A percentile compares a stretch with the other conserved stretches of the same genome.
Evolutionary conservation across 2,329 filamentous ascomycete genomes (phyloP).

Genomic region (Cytospora paraplurivora): DNA sequence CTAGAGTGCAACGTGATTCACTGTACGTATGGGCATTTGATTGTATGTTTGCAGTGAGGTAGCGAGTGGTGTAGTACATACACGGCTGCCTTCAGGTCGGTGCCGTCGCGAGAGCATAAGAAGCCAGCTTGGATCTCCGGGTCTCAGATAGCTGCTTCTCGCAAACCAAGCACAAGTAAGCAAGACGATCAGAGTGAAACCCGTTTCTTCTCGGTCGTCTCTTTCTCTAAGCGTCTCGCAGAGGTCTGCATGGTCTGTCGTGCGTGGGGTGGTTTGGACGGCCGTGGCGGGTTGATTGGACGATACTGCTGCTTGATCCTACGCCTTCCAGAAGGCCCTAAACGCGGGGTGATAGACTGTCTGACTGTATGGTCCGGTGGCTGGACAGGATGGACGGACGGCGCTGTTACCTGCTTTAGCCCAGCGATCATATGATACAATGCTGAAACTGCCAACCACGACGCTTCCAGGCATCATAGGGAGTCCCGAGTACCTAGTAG

Average conservation of each 20-base stretch:
- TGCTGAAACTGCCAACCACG: constrained; percentile 11
- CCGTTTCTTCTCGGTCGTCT: too few species aligned
- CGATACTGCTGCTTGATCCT: constrained; percentile 5
- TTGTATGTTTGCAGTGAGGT: too few species aligned
- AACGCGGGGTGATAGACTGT: constrained; percentile 17
- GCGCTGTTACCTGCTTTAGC: constrained; percentile 5
- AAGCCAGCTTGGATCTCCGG: too few species aligned
- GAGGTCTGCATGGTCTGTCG: constrained; percentile 5
- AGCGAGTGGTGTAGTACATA: too few species aligned
- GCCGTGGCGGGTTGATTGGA: constrained; percentile 20
- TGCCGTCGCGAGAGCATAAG: too few species aligned
- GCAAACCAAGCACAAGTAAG: too few species aligned
- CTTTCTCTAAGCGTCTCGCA: neutral
- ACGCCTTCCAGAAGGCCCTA: constrained; percentile 9
- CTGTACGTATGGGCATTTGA: neutral
- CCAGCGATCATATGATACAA: constrained; percentile 4
- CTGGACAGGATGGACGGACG: constrained; percentile 12
- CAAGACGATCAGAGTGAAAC: constrained; percentile 2
- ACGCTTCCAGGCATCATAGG: neutral
- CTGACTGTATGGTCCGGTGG: neutral
- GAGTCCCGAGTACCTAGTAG: constrained; percentile 7
- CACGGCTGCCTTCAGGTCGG: too few species aligned
- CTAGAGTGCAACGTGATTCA: neutral
- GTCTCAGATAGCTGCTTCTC: too few species aligned
- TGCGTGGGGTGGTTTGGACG: constrained; percentile 3